Base-by-base conservation (phyloP, 768 basidiomycete genomes). In the Xerocomus potaroensis region DNA sequence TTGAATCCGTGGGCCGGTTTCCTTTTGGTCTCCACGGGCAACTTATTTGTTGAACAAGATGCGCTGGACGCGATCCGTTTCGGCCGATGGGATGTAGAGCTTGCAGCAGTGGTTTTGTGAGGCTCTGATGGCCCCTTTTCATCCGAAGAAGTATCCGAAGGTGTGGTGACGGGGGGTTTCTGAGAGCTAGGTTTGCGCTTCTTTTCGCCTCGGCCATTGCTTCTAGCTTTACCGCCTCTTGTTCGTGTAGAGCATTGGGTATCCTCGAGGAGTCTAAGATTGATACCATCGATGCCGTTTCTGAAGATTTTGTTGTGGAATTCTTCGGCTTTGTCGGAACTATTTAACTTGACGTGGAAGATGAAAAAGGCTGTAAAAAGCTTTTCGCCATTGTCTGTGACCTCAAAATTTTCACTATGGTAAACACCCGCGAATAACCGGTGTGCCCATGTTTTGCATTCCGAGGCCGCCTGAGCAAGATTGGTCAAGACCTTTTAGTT, bases 181-280 rank as follows among this genome's bases (percentile, higher is more conserved):
- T 65, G 62, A 40, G 55, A 53, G 31, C 38, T 45, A 27, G 53
- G 44, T 48, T 60, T 62, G 32, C 55, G 63, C 42, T 63, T 64
- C 48, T 43, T 57, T 9, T 24, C 32, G 24, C 8, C 15, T 8
- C 34, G 36, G 10, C 33, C n/a, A 9, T 38, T 41, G 14, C 32
- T 22, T 31, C 11, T n/a, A 9, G 27, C 16, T 2, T 26, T 10
- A 11, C 9, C 21, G 24, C 33, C 36, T 22, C 34, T 41, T 16
- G 14, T 23, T 16, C 10, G 36, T 12, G 34, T 7, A 42, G 36
- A 34, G 18, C 3, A 18, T 16, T 8, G 43, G 18, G 36, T 24
- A 31, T 23, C 26, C 8, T 33, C 39, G 18, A 4, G 3, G 8
- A 15, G 9, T 22, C 16, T 30, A 29, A 53, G 43, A 3, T 44